Evolutionary conservation across 2,329 filamentous ascomycete genomes (phyloP).

Genomic region (Trichoderma guizhouense): DNA sequence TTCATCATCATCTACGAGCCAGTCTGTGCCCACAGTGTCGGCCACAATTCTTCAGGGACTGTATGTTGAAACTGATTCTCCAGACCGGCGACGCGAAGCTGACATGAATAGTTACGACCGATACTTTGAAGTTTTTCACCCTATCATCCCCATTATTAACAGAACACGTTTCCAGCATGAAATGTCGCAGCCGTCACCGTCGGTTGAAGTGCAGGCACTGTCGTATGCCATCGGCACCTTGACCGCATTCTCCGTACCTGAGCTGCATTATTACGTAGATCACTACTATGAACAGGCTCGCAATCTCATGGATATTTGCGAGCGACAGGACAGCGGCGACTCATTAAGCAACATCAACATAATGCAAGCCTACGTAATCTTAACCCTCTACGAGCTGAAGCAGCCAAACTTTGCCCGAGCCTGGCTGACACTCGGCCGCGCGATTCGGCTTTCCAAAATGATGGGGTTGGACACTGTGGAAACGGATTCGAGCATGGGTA

Average conservation of each 20-base stretch:
- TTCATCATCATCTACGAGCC: not conserved
- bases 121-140: slow-evolving; percentile 16
- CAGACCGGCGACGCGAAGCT: not conserved
- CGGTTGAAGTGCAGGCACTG: slow-evolving; percentile 5
- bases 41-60: not conserved
- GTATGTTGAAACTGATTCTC: not conserved
- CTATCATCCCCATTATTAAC: slow-evolving; percentile 14
- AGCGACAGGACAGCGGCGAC: slow-evolving; percentile 9
- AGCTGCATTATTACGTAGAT: not conserved
- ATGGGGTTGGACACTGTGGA: slow-evolving; percentile 10
- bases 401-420: slow-evolving; percentile 16
- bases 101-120: not conserved
- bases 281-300: slow-evolving; percentile 14
- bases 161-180: slow-evolving; percentile 12
- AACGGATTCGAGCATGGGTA: not conserved
- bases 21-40: not conserved
- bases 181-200: not conserved
- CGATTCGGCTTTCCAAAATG: slow-evolving; percentile 10
- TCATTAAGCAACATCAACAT: slow-evolving; percentile 12
- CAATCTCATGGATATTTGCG: slow-evolving; percentile 13
- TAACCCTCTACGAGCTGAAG: slow-evolving; percentile 16
- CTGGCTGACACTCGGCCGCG: slow-evolving; percentile 16
- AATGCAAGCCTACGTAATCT: slow-evolving; percentile 3
- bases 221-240: slow-evolving; percentile 11
- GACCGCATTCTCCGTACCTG: not conserved